These are phyloP conservation scores for Gryganskiella cystojenkinii DNA, from an alignment of 192 early-diverging fungal species.

Conservation along the genomic window DNA sequence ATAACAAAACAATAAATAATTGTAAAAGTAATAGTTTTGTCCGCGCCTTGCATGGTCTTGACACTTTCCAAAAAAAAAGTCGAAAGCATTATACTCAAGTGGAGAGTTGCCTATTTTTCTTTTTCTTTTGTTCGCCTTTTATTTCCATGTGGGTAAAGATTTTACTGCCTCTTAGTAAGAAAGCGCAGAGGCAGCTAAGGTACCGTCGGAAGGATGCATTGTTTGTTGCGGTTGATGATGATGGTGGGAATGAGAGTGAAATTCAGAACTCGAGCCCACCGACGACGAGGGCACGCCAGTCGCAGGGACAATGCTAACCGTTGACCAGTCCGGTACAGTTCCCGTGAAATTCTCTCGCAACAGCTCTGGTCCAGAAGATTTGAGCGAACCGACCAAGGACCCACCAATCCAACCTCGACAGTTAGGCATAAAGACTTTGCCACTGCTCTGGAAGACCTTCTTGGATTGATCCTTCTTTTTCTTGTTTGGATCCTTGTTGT, in stretches of 20 bases:
- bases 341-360: constrained; percentile 73
- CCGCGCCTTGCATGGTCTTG: too few species aligned
- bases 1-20: too few species aligned
- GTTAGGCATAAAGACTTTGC: constrained; percentile 73
- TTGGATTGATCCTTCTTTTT: constrained; percentile 28
- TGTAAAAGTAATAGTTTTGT: too few species aligned
- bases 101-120: too few species aligned
- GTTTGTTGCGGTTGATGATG: neutral
- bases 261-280: neutral
- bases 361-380: constrained; percentile 76
- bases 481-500: constrained; percentile 32
- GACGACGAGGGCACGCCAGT: neutral
- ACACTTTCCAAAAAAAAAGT: too few species aligned
- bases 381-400: constrained; percentile 81
- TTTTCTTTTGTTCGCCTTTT: too few species aligned
- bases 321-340: constrained; percentile 75
- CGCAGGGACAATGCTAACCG: constrained; percentile 2
- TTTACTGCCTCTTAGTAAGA: constrained; percentile 21
- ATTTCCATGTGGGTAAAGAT: too few species aligned
- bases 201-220: neutral
- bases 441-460: constrained; percentile 53
- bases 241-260: constrained; percentile 2
- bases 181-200: constrained; percentile 32
- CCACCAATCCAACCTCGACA: constrained; percentile 86
- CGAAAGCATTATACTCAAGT: too few species aligned